Evolutionary conservation across 2,329 filamentous ascomycete genomes (phyloP), one percentile per base, ranked within the genome.

Genomic region (Botryotinia narcissicola): DNA sequence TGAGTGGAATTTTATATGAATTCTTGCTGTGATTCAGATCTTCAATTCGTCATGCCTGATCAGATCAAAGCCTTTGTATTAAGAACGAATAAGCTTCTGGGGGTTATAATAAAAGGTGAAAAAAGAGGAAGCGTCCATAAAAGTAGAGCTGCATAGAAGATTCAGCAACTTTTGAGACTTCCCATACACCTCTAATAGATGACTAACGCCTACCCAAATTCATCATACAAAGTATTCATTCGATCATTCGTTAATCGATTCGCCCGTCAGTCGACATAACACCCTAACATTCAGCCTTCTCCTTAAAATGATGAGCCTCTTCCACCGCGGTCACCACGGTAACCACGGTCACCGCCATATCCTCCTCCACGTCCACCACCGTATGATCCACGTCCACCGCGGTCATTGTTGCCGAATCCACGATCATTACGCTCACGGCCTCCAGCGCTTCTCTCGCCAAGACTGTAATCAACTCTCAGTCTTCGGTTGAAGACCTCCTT

Each of bases 401-500:
- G 51, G 14, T 57, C 51, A 9, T 57, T 57, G n/a, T 32, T 57
- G n/a, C 51, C 51, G n/a, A 57, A 57, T 18, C 48, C 37, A 32
- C 68, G 57, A 14, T 32, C 70, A 12, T 59, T 59, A 32, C 64
- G 57, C 25, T 7, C 18, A 44, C 57, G 29, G 40, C 60, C 61
- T 46, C 60, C 37, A 25, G 57, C 42, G 35, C 25, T 48, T 20
- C 37, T 71, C 51, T 70, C 67, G 22, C 75, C 75, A 46, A 73
- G 54, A 71, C 78, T 80, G 83, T 84, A 97, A 81, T 94, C 91
- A 37, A 95, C 78, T 73, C 87, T 87, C 76, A 97, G 83, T 71
- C 82, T 80, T 72, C 93, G 87, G 60, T 90, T 91, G 78, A 91
- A 91, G n/a, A 95, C 83, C 66, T 84, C 82, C 82, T 88, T 88